Conservation (phyloP, 2,329 filamentous ascomycete genomes). For the Gyromitra esculenta region DNA sequence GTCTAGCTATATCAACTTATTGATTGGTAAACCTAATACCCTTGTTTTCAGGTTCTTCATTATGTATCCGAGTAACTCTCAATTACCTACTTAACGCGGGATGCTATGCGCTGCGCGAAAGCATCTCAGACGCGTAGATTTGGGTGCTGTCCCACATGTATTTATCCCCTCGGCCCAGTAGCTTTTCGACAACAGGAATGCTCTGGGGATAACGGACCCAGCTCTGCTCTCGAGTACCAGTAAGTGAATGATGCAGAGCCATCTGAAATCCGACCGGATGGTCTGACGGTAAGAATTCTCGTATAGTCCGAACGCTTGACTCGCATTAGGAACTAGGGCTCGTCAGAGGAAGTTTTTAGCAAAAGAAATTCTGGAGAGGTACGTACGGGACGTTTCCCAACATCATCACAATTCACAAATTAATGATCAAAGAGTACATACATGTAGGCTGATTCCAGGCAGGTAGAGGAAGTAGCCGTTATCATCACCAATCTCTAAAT, state of each 20-base stretch:
- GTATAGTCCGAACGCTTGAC: background rate
- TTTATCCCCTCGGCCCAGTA: background rate
- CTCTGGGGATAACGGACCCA: too few relatives aligned
- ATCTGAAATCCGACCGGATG: slow-evolving; percentile 3
- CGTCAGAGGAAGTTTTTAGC: background rate
- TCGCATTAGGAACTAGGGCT: background rate
- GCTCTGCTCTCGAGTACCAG: background rate
- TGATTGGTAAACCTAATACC: too few relatives aligned
- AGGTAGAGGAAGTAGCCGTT: slow-evolving; percentile 18
- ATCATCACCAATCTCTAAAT: slow-evolving; percentile 18
- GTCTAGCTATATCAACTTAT: too few relatives aligned
- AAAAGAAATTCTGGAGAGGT: background rate
- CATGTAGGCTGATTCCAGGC: background rate
- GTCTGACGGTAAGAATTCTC: background rate
- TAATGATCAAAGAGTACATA: background rate
- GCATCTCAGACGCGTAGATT: background rate
- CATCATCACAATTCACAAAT: slow-evolving; percentile 26
- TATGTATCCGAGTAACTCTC: background rate
- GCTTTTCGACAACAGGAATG: too few relatives aligned
- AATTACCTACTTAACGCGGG: background rate
- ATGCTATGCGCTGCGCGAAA: slow-evolving; percentile 1
- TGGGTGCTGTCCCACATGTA: background rate
- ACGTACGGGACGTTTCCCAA: background rate
- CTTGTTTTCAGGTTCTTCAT: too few relatives aligned
- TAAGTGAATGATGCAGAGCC: background rate